Conservation (phyloP, 2,329 filamentous ascomycete genomes). For the Chaetomium sp. region DNA sequence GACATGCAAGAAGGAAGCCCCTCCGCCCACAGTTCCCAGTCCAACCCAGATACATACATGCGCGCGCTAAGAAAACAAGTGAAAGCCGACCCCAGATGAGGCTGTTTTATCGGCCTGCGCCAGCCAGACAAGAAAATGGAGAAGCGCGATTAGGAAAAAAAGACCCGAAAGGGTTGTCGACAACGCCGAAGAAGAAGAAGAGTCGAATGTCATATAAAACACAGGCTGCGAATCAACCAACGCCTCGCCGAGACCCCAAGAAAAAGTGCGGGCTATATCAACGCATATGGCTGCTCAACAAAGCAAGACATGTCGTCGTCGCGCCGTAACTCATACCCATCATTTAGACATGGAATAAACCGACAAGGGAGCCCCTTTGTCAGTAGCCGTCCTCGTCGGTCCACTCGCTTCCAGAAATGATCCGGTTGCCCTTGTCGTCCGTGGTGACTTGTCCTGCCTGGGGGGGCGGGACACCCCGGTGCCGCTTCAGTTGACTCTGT, state of each 20-base stretch:
- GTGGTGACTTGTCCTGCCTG: constrained; percentile 53
- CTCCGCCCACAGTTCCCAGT: constrained; percentile 2
- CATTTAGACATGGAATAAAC: constrained; percentile 10
- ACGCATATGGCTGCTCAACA: constrained; percentile 20
- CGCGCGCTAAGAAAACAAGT: constrained; percentile 4
- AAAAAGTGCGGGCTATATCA: constrained; percentile 20
- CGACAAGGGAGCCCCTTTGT: constrained; percentile 20
- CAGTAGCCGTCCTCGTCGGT: constrained; percentile 65
- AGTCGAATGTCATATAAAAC: not conserved
- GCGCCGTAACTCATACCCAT: constrained; percentile 37
- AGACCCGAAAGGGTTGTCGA: not conserved
- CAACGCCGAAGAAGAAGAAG: constrained; percentile 5
- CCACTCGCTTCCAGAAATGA: constrained; percentile 67
- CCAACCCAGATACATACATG: constrained; percentile 19
- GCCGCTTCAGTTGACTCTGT: constrained; percentile 54
- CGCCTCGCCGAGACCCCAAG: constrained; percentile 10
- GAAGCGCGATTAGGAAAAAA: constrained; percentile 24
- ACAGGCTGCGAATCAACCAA: constrained; percentile 20
- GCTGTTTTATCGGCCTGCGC: constrained; percentile 24
- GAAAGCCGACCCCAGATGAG: constrained; percentile 10
- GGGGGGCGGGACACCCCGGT: constrained; percentile 54
- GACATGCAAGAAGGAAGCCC: not conserved
- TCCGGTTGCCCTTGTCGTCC: constrained; percentile 62
- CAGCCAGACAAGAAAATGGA: constrained; percentile 18
- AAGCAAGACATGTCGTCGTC: constrained; percentile 25